Evolutionary conservation across 768 basidiomycete species (phyloP), one percentile per base, ranked within the genome.

Genomic region (Mycena kentingensis): DNA sequence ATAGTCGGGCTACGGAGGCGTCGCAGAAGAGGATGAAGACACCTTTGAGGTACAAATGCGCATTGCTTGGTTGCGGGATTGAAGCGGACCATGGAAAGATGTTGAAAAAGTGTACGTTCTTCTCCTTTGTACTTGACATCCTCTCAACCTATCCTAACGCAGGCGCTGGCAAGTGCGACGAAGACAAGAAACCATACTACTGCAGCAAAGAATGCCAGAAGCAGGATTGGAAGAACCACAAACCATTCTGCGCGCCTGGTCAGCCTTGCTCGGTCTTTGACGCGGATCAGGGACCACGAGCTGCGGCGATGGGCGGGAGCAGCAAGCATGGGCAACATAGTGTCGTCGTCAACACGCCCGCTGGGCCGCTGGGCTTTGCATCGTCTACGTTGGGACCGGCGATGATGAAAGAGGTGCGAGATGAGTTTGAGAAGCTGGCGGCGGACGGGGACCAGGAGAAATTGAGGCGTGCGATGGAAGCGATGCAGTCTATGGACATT

Each of bases 161-260:
- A 60, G 58, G 54, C 25, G 36, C 45, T 16, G 58, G 58, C 3
- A 38, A 44, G 21, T 60, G 54, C 38, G 58, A 60, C 37, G 25
- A 37, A 22, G 58, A 60, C 51, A 56, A 55, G 47, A 60, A 60
- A 35, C 55, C 58, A 11, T 46, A 51, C 37, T 60, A 60, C 31
- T 60, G 54, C 34, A 46, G 54, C 36, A 55, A 45, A 28, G 58
- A 49, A 16, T 60, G 58, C 45, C 58, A 51, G 24, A 36, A 11
- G 46, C 26, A 64, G 51, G 69, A 71, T 51, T 71, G 70, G 71
- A 65, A 65, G 38, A 70, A 60, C 54, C 71, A 73, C 60, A 73
- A 70, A 51, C 67, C 68, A 2, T 71, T 67, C 57, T 73, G 70
- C 54, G 60, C 46, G 21, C 62, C 67, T 0, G 68, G 67, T 10